Evolutionary conservation across 1,139 yeast genomes (phyloP).

Genomic region (Lodderomyces parapsilosis): DNA sequence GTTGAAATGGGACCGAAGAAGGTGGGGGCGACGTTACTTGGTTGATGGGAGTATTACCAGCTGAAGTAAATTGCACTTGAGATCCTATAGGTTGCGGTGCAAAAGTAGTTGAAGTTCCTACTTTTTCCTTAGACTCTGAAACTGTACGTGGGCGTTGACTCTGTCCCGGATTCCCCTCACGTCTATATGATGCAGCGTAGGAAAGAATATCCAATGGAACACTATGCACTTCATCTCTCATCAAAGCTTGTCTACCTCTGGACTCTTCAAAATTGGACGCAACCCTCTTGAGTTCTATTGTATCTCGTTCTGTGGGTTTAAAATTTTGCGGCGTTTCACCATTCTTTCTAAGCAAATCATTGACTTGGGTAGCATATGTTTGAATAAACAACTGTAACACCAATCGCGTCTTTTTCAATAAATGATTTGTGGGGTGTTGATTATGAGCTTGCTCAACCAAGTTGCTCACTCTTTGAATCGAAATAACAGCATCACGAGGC

Average conservation of each 20-base stretch:
- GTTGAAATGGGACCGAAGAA: background rate
- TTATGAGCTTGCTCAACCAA: slow-evolving; percentile 36
- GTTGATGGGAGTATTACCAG: slow-evolving; percentile 11
- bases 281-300: background rate
- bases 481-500: slow-evolving; percentile 46
- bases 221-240: slow-evolving; percentile 4
- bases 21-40: slow-evolving; percentile 2
- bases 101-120: background rate
- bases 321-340: slow-evolving; percentile 28
- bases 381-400: slow-evolving; percentile 58
- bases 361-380: slow-evolving; percentile 57
- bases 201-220: slow-evolving; percentile 31
- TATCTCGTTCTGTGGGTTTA: slow-evolving; percentile 13
- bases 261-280: slow-evolving; percentile 6
- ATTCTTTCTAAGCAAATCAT: slow-evolving; percentile 27
- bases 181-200: slow-evolving; percentile 32
- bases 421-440: slow-evolving; percentile 46
- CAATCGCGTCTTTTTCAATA: slow-evolving; percentile 51
- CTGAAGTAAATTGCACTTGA: slow-evolving; percentile 10
- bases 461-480: slow-evolving; percentile 44
- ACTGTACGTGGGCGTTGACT: slow-evolving; percentile 3
- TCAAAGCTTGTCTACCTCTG: slow-evolving; percentile 2
- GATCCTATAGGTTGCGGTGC: background rate
- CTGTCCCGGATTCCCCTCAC: slow-evolving; percentile 10
- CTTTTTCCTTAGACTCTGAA: slow-evolving; percentile 3